phyloP scores from a whole-genome alignment of 2,329 filamentous ascomycete genomes.

The Aureobasidium subglaciale region DNA sequence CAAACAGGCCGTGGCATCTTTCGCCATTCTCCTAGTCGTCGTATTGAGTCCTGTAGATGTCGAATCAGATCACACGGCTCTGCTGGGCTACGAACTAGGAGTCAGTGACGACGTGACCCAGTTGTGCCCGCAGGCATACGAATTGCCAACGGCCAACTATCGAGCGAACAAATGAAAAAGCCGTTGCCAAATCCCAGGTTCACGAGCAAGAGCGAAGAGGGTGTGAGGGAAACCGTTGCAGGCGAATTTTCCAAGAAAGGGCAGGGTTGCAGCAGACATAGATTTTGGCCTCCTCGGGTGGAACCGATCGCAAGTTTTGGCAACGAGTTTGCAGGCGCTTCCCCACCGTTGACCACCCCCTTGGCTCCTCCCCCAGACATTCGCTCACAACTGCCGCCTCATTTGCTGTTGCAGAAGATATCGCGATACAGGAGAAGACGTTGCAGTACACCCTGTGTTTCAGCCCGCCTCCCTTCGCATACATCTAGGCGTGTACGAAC shows the following conservation, averaged over 20 bases:
- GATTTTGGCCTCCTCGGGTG: neutral
- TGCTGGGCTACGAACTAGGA: neutral
- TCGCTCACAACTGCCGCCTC: conserved; percentile 2
- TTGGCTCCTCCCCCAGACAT: conserved; percentile 10
- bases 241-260: conserved; percentile 7
- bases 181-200: conserved; percentile 9
- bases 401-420: conserved; percentile 1
- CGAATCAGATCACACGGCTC: neutral
- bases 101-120: conserved; percentile 7
- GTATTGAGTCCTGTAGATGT: neutral
- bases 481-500: neutral
- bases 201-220: neutral
- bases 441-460: neutral
- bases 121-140: neutral
- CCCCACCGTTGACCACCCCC: neutral
- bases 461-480: neutral
- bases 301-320: neutral
- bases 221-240: conserved; percentile 3
- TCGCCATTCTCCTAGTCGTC: neutral
- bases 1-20: neutral
- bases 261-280: neutral
- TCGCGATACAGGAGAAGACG: conserved; percentile 1
- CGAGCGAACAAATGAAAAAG: conserved; percentile 14
- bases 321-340: neutral
- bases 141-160: conserved; percentile 7